Conservation (phyloP, 164 flowering plant species). For the Magnolia sinica region DNA sequence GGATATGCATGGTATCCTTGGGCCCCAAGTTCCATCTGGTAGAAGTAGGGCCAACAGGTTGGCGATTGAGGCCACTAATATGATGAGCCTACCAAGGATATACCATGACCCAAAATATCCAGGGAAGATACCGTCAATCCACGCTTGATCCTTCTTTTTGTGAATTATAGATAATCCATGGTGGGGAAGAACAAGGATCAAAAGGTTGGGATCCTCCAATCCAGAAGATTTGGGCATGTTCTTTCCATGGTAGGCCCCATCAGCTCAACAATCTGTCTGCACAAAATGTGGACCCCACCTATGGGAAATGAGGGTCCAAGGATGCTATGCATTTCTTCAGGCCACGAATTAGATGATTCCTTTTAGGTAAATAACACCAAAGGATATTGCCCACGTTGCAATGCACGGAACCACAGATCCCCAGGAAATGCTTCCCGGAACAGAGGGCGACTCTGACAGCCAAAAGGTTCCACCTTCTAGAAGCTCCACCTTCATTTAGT, state of each 20-base stretch:
- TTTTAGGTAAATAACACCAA: constrained; percentile 12
- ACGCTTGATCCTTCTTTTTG: background rate
- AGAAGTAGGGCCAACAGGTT: no score
- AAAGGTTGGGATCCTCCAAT: background rate
- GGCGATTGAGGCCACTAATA: no score
- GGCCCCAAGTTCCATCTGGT: no score
- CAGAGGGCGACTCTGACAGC: constrained; percentile 97
- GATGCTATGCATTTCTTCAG: background rate
- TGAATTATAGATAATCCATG: background rate
- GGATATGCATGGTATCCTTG: no score
- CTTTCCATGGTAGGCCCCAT: no score
- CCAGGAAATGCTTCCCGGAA: constrained; percentile 93
- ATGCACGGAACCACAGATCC: constrained; percentile 83
- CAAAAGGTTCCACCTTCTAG: constrained; percentile 97
- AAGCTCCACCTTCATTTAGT: constrained; percentile 69
- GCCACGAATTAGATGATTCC: no score
- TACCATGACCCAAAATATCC: no score
- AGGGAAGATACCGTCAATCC: background rate
- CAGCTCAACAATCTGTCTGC: background rate
- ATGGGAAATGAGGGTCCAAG: background rate
- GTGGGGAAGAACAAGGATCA: background rate
- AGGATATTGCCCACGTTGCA: constrained; percentile 99
- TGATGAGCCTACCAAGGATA: no score
- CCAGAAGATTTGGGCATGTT: background rate
- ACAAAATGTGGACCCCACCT: background rate